Base-by-base conservation (phyloP, 2,329 filamentous ascomycete genomes). In the Nothophaeocryptopus gaeumannii region DNA sequence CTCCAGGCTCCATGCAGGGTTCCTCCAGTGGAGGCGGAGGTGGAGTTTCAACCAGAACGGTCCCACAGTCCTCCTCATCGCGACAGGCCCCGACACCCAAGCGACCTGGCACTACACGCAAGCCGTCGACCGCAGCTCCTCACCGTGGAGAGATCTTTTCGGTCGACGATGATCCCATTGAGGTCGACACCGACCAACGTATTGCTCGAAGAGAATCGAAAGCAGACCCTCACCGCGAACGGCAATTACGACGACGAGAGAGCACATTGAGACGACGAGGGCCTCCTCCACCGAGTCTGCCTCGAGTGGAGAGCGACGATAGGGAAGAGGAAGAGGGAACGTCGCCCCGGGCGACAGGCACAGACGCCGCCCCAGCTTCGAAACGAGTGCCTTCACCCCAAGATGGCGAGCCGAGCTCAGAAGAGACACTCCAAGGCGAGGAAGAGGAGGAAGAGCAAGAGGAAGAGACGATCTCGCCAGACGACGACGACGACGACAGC, bases 71-170 rank as follows among this genome's bases (percentile, higher is more conserved):
- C 20, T 26, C 20, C 20, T 26, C 20, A 26, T 26, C 45, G 43
- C 44, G 44, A 9, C 48, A 31, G 26, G 48, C 46, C 20, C 53
- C 55, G 41, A 56, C 55, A 30, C 77, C 83, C 11, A 84, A 82
- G 67, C 95, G 92, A 67, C 89, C 89, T 13, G 72, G 80, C 9
- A 81, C 92, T 69, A 85, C 89, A 59, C 84, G 89, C 54, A 78
- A 84, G 50, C 92, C 89, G 1, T 89, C 89, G 16, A 88, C 74
- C 44, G 78, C 82, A 62, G 83, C 83, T 35, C 90, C 89, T 2
- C 83, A 92, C 66, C 85, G 89, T 46, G 88, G 91, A 29, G 87
- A 88, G 55, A 78, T 92, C 53, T 97, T 95, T 72, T 96, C 91
- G 0, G 89, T 89, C 40, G 91, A 97, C 66, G 92, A 97, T 67